Base-by-base conservation (phyloP, 2,329 filamentous ascomycete genomes). In the Penicillium sp. region DNA sequence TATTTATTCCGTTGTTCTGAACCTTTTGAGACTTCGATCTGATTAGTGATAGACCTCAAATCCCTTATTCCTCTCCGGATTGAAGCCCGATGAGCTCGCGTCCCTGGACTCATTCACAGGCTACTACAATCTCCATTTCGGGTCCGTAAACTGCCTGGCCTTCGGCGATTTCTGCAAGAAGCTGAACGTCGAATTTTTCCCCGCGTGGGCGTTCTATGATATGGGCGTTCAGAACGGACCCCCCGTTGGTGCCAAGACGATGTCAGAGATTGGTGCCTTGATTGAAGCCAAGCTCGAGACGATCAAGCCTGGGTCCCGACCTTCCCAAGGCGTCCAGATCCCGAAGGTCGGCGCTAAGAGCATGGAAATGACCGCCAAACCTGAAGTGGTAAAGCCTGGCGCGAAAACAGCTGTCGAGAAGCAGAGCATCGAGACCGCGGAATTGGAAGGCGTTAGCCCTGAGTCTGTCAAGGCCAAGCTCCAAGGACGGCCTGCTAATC, bases 121-220 rank as follows among this genome's bases (percentile, higher is more conserved):
- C 54, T 94, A 87, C 74, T 97, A 97, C 77, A 86, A 93, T 75
- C 93, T 96, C 75, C 87, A 90, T 67, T 97, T 99, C 70, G 93
- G 84, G 31, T 86, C 84, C 57, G 78, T 99, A 63, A 91, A 99
- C 77, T 99, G 94, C 75, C 79, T 92, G 52, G 90, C 90, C 31
- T 90, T 88, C 71, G 89, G 85, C 58, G 91, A 96, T 71, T 80
- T 91, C 15, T 99, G 94, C 77, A 74, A 76, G 49, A 82, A 86
- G 29, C 81, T 92, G 61, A 79, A 85, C 2, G 83, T 97, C 53
- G 70, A 74, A 49, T 85, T 84, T 19, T 97, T 86, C 70, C 94
- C 94, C 0, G 89, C 87, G 1, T 89, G 96, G 44, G 78, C 86
- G 23, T 79, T 97, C 12, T 97, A 87, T 78, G 88, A 94, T 72